phyloP scores from a whole-genome alignment of 768 basidiomycete genomes.

The Lactarius tabidus region DNA sequence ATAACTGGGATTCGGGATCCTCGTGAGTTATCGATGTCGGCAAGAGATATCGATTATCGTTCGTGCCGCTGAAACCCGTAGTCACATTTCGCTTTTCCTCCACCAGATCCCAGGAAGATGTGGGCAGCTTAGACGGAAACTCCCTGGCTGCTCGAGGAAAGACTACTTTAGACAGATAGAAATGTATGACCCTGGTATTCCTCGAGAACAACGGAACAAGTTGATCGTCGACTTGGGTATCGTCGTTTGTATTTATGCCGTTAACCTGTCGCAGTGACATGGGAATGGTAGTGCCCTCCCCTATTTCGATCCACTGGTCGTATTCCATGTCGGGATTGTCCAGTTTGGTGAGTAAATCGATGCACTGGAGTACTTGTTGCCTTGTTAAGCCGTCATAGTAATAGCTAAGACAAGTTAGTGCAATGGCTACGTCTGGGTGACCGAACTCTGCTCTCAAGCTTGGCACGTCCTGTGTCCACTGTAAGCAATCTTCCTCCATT shows the following conservation, averaged over 20 bases:
- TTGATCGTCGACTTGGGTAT: conserved; percentile 29
- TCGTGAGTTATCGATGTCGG: conserved; percentile 35
- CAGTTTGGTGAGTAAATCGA: conserved; percentile 37
- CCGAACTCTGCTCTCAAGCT: conserved; percentile 45
- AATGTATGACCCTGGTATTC: conserved; percentile 41
- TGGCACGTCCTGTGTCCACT: conserved; percentile 38
- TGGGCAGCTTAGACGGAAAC: conserved; percentile 43
- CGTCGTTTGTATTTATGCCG: conserved; percentile 44
- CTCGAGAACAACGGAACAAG: conserved; percentile 35
- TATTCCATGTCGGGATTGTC: conserved; percentile 44
- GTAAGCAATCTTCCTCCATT: not conserved
- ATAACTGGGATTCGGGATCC: conserved; percentile 35
- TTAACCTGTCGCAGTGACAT: conserved; percentile 30
- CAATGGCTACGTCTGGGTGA: conserved; percentile 46
- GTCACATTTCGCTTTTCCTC: conserved; percentile 34
- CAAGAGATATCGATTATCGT: conserved; percentile 39
- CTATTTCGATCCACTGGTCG: conserved; percentile 34
- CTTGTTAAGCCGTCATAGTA: conserved; percentile 44
- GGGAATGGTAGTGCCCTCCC: conserved; percentile 35
- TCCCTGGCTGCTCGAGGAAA: conserved; percentile 49
- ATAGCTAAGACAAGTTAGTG: conserved; percentile 45
- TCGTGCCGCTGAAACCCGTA: conserved; percentile 54
- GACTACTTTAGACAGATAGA: conserved; percentile 44
- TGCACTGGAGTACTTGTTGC: conserved; percentile 36
- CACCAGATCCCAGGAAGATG: conserved; percentile 52